Conservation (phyloP, 2,329 filamentous ascomycete species). For the Verticillium tricorpus region DNA sequence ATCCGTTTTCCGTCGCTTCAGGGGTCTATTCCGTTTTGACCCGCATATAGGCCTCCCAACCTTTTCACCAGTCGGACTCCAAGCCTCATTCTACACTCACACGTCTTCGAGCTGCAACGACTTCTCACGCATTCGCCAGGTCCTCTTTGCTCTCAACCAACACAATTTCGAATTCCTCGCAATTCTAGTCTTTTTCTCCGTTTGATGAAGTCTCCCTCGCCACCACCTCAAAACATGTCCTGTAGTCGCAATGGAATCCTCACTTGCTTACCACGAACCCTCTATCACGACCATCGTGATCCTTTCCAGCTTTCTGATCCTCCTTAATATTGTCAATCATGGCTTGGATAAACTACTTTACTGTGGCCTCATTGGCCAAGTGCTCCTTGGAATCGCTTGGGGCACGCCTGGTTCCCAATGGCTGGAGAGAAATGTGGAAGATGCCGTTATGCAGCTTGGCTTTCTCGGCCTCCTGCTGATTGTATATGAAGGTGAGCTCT, state of each 20-base stretch:
- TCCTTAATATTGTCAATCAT: constrained; percentile 55
- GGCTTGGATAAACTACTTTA: constrained; percentile 57
- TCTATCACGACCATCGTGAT: constrained; percentile 54
- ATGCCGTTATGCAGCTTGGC: constrained; percentile 58
- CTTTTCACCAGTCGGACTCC: not conserved
- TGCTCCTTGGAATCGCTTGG: constrained; percentile 67
- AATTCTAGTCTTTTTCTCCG: not conserved
- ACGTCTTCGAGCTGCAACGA: too few species aligned
- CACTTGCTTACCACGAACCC: constrained; percentile 58
- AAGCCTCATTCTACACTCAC: too few species aligned
- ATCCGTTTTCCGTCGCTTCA: not conserved
- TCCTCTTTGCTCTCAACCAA: too few species aligned
- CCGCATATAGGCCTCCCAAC: not conserved
- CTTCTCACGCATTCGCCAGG: too few species aligned
- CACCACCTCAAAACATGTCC: not conserved
- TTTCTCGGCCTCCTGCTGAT: constrained; percentile 70
- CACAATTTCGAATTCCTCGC: not conserved
- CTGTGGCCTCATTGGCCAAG: constrained; percentile 68
- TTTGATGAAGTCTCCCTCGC: not conserved
- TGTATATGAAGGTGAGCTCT: constrained; percentile 56
- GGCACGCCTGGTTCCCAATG: constrained; percentile 61
- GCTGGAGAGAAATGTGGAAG: constrained; percentile 48
- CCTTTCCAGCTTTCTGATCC: constrained; percentile 56
- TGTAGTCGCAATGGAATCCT: constrained; percentile 13
- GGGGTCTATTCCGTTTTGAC: not conserved